phyloP scores from a whole-genome alignment of 2,329 filamentous ascomycete species.

The Neonectria hederae region DNA sequence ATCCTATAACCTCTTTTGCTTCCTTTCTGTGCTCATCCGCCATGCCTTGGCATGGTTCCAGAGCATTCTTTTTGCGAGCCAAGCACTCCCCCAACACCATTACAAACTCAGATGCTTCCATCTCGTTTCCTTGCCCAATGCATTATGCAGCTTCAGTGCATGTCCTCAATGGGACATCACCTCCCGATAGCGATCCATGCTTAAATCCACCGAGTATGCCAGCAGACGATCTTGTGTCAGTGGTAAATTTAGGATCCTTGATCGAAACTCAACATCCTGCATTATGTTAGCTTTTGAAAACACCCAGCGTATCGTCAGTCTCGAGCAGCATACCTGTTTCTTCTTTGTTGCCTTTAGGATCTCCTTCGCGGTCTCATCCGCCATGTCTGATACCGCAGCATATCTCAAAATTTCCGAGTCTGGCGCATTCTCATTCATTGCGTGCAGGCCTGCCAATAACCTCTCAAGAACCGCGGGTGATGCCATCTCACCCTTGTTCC shows the following conservation, averaged over 20 bases:
- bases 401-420: constrained; percentile 61
- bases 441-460: constrained; percentile 65
- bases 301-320: not conserved
- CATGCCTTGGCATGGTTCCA: constrained; percentile 10
- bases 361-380: constrained; percentile 74
- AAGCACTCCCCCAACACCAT: constrained; percentile 34
- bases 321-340: constrained; percentile 60
- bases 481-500: constrained; percentile 52
- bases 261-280: constrained; percentile 50
- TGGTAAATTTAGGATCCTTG: constrained; percentile 65
- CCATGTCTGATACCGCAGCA: constrained; percentile 86
- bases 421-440: constrained; percentile 58
- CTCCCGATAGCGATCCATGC: constrained; percentile 73
- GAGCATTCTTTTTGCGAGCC: constrained; percentile 12
- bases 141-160: constrained; percentile 4
- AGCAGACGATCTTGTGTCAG: constrained; percentile 78
- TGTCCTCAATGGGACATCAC: constrained; percentile 61
- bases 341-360: constrained; percentile 65
- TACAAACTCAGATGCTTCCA: constrained; percentile 24
- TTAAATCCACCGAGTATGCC: constrained; percentile 75
- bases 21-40: constrained; percentile 1
- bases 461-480: constrained; percentile 62
- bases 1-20: constrained; percentile 24
- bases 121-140: constrained; percentile 5
- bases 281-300: constrained; percentile 31